Base-by-base conservation (phyloP, 2,329 filamentous ascomycete genomes). In the Claviceps cyperi region DNA sequence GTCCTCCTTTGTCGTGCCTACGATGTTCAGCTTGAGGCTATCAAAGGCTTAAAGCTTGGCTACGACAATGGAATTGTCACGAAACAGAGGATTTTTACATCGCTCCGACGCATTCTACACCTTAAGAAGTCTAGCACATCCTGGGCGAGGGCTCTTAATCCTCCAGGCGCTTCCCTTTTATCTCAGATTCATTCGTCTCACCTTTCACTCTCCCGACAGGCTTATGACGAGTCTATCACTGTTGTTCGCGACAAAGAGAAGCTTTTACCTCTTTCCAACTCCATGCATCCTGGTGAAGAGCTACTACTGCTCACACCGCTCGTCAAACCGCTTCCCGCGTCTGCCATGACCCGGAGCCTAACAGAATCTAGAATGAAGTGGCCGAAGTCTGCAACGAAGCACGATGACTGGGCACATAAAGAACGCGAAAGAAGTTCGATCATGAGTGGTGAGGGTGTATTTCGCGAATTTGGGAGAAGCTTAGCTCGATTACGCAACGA, bases 361-460 rank as follows among this genome's bases (percentile, higher is more conserved):
- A 72, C 81, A 3, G 79, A 84, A 56, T 66, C 69, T 41, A 72
- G 73, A 56, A 68, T 66, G 32, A 63, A 57, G 38, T 65, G 67
- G 39, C 60, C 62, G 1, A 48, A 58, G 37, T 54, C 63, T 3
- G 58, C 62, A 15, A 69, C 62, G 1, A 62, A 69, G 11, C 76
- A 80, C 49, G 80, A 83, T 50, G 72, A 64, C 53, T 79, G 74
- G 73, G 54, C 64, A 52, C 81, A 75, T 69, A 60, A 81, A 70
- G 68, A 80, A 24, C 64, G 62, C 21, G 70, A 81, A 68, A 64
- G 78, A 57, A 68, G 76, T 49, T 65, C 80, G 55, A 76, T 95
- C 19, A 88, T 95, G 83, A 95, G 86, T 57, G 91, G 91, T 28
- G 91, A 97, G 66, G 83, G 86, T 32, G 89, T 97, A 0, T 97